Evolutionary conservation across 169 alveolate species (phyloP), one percentile per base, ranked within the genome.

Genomic region (Toxoplasma gondii): DNA sequence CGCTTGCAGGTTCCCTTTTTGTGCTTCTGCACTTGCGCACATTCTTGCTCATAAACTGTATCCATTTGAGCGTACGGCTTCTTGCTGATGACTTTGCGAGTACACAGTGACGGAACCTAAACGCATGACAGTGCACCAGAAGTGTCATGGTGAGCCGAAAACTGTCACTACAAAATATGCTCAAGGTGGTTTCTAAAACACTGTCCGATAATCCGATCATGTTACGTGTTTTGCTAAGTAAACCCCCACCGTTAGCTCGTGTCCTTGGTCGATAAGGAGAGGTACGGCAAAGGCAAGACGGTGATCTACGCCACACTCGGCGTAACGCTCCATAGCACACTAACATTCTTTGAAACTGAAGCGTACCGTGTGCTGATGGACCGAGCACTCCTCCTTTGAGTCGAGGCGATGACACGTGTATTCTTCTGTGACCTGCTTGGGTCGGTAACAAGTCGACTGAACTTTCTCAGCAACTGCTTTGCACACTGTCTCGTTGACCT

Each of bases 1-100:
- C 90, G 90, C 90, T 82, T 39, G 90, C 90, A 82, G 67, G 90
- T 82, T 19, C 90, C 90, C 67, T 82, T 39, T 49, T 82, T 82
- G 90, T 82, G 90, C 27, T 82, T 82, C 90, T 82, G 90, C 69
- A 82, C 90, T 49, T 82, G 90, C 12, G 54, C 54, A 27, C 90
- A 82, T 49, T 82, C 69, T 45, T 82, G 16, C 67, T 82, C 90
- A 5, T 82, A 82, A 7, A 82, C 90, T 10, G 90, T 82, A 36
- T 82, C 90, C 41, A 29, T 39, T 38, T 39, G 54, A 39, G 54
- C 27, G 67, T 82, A 82, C 43, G 90, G 90, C 90, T 82, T 82
- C 41, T 82, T 82, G 90, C 90, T 82, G 36, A 82, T 82, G 31
- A 82, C 67, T 82, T 82, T 82, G 69, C 90, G 90, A 17, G 54